Percentiles rank a stretch among this genome's conserved stretches.
Evolutionary conservation across 805 yeast species (phyloP).

Genomic region (Pichia nanzhaoensis): DNA sequence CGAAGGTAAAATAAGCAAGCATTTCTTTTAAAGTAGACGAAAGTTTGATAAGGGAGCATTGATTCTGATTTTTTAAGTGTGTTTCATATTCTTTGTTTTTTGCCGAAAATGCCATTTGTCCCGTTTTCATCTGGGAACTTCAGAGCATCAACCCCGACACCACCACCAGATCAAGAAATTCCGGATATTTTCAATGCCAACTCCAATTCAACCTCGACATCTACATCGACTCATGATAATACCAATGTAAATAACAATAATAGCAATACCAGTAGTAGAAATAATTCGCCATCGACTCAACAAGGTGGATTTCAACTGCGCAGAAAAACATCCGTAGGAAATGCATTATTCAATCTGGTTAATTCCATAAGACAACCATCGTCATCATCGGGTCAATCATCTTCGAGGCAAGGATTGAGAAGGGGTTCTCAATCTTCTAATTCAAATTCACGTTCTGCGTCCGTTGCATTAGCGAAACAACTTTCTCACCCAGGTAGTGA

Average conservation of each 20-base stretch:
- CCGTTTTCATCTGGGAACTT: constrained; percentile 6
- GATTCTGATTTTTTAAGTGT: too few species aligned
- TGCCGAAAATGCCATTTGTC: constrained; percentile 5
- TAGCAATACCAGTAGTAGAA: background rate
- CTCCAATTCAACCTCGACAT: background rate
- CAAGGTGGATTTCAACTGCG: constrained; percentile 1
- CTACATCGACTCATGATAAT: background rate
- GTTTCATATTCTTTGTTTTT: too few species aligned
- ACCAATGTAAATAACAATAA: background rate
- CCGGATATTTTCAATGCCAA: background rate
- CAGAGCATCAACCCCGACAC: background rate
- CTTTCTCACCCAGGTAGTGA: background rate
- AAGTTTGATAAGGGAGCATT: too few species aligned
- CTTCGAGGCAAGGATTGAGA: constrained; percentile 6
- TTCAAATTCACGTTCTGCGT: constrained; percentile 12
- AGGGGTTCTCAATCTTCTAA: constrained; percentile 8
- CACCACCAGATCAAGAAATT: constrained; percentile 2
- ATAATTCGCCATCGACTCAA: constrained; percentile 2
- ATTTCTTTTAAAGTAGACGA: too few species aligned
- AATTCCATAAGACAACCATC: constrained; percentile 20
- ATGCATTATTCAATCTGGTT: constrained; percentile 23
- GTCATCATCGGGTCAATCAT: background rate
- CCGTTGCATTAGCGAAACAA: constrained; percentile 4
- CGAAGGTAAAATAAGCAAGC: too few species aligned
- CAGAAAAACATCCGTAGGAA: constrained; percentile 26